A percentile compares a stretch with the other conserved stretches of the same genome.
phyloP scores from a whole-genome alignment of 2,329 filamentous ascomycete species.

The Xylariaceae sp. region DNA sequence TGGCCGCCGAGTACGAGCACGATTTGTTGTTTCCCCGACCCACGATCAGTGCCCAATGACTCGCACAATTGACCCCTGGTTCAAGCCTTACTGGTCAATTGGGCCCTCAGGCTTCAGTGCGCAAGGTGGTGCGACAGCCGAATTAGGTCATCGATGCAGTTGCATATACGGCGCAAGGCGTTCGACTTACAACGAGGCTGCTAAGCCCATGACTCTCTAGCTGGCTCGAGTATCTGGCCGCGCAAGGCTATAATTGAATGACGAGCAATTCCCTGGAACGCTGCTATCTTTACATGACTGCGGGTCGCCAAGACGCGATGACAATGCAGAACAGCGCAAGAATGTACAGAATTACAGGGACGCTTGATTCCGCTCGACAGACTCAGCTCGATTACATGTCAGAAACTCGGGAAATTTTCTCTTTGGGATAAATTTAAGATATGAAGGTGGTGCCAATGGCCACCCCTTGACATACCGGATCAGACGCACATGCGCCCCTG shows the following conservation, averaged over 20 bases:
- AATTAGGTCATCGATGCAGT: conserved; percentile 17
- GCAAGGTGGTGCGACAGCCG: conserved; percentile 25
- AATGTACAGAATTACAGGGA: neutral
- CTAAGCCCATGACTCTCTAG: conserved; percentile 13
- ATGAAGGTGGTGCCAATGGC: conserved; percentile 31
- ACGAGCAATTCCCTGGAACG: neutral
- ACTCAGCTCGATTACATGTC: conserved; percentile 14
- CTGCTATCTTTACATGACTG: conserved; percentile 2
- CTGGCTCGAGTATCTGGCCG: conserved; percentile 2
- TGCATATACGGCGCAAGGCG: conserved; percentile 22
- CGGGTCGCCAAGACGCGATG: conserved; percentile 23
- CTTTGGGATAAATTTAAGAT: conserved; percentile 4
- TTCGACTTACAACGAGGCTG: conserved; percentile 25
- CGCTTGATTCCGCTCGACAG: neutral
- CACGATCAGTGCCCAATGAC: conserved; percentile 42
- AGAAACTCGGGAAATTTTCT: neutral
- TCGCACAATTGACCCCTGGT: conserved; percentile 20
- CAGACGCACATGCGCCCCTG: conserved; percentile 27
- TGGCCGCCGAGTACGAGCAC: conserved; percentile 28
- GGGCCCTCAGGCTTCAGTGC: conserved; percentile 27
- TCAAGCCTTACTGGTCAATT: conserved; percentile 34
- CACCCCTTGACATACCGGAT: conserved; percentile 32
- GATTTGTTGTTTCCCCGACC: conserved; percentile 31
- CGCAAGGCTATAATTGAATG: conserved; percentile 20
- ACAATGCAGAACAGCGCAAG: conserved; percentile 13